Conservation (phyloP, 495 filamentous ascomycete genomes). For the Penicillium angulare region DNA sequence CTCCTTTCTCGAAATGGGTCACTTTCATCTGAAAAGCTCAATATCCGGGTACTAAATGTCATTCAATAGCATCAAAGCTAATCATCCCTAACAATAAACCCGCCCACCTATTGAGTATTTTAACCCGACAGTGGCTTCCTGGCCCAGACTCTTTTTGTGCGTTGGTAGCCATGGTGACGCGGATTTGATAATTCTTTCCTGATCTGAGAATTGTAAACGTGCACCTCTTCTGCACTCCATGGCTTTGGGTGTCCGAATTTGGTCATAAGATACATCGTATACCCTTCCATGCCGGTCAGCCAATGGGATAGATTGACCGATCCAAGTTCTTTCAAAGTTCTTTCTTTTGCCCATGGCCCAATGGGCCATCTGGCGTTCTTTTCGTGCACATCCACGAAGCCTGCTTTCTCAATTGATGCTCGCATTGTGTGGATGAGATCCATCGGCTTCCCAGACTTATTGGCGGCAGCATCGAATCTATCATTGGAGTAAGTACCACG, state of each 20-base stretch:
- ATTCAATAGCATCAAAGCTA: no score
- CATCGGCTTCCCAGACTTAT: neutral
- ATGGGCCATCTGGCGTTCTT: neutral
- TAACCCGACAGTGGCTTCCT: no score
- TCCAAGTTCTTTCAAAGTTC: neutral
- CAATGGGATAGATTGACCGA: conserved; percentile 1
- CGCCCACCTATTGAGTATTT: no score
- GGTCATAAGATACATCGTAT: neutral
- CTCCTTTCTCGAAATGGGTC: no score
- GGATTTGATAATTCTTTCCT: conserved; percentile 23
- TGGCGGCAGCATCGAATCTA: conserved; percentile 1
- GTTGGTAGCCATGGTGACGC: conserved; percentile 17
- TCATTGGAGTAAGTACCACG: neutral
- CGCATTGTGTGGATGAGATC: neutral
- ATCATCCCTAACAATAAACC: no score
- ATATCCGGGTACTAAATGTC: no score
- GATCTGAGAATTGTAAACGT: conserved; percentile 20
- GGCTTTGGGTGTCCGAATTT: neutral
- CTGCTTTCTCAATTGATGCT: no score
- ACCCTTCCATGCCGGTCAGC: conserved; percentile 3
- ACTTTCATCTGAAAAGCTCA: no score
- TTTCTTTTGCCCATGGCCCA: conserved; percentile 1
- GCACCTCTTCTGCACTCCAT: conserved; percentile 15
- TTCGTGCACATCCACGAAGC: conserved; percentile 3
- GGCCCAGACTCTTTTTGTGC: no score